Conservation (phyloP, 2,329 filamentous ascomycete genomes). For the Stachybotrys chartarum region DNA sequence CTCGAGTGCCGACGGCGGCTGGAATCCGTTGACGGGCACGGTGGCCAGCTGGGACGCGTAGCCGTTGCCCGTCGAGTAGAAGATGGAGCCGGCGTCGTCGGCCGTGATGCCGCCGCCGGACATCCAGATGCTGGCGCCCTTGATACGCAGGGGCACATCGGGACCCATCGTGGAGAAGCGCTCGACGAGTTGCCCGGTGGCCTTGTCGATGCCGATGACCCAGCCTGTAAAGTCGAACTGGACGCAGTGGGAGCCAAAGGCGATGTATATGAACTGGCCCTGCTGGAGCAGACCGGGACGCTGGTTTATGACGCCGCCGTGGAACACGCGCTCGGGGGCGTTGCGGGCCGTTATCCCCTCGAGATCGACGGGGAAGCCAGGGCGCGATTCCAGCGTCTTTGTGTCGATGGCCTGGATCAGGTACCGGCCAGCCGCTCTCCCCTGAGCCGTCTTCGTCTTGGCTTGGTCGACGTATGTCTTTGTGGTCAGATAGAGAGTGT, state of each 20-base stretch:
- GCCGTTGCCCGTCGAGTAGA: slow-evolving; percentile 30
- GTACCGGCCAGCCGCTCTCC: slow-evolving; percentile 24
- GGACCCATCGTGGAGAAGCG: slow-evolving; percentile 32
- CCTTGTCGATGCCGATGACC: slow-evolving; percentile 41
- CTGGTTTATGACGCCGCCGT: slow-evolving; percentile 45
- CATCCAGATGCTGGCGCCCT: slow-evolving; percentile 37
- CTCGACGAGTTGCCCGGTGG: slow-evolving; percentile 27
- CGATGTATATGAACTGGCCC: slow-evolving; percentile 41
- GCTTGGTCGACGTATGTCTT: slow-evolving; percentile 33
- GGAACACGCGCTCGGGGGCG: slow-evolving; percentile 38
- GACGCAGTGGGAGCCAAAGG: slow-evolving; percentile 49
- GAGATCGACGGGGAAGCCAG: slow-evolving; percentile 39
- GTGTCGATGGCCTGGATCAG: slow-evolving; percentile 30
- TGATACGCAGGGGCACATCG: slow-evolving; percentile 26
- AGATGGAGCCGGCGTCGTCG: slow-evolving; percentile 31
- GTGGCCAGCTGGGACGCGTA: slow-evolving; percentile 31
- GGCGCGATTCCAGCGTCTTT: slow-evolving; percentile 26
- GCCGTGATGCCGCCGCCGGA: slow-evolving; percentile 31
- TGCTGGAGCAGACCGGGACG: slow-evolving; percentile 38
- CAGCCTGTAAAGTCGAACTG: slow-evolving; percentile 49
- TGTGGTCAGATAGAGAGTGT: slow-evolving; percentile 35
- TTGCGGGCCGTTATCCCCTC: slow-evolving; percentile 40
- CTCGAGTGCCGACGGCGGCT: slow-evolving; percentile 33
- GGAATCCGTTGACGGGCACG: slow-evolving; percentile 28
- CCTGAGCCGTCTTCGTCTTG: slow-evolving; percentile 19